Base-by-base conservation (phyloP, 352 stramenopile genomes). In the Globisporangium canariense region DNA sequence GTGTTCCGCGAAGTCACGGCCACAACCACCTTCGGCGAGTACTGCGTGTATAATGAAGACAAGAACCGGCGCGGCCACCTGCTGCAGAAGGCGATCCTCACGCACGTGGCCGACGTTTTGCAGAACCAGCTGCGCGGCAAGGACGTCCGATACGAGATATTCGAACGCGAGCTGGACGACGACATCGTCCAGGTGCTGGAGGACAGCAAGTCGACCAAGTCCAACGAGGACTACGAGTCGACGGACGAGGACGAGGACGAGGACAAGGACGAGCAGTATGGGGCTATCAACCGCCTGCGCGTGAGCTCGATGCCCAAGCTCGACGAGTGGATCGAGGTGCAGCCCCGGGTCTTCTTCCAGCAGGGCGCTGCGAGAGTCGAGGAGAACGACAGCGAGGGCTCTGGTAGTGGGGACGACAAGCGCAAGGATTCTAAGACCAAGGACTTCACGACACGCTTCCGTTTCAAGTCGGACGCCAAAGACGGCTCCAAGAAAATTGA, bases 81-180 rank as follows among this genome's bases (percentile, higher is more conserved):
- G 51, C 62, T 85, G 34, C 77, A 83, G 64, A 85, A 83, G 63
- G 77, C 77, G 56, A 73, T 83, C 47, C 68, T 74, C 1, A 64
- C 78, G 38, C 75, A 81, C 56, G 58, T 85, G 36, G 66, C 71
- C 9, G 72, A 85, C n/a, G 52, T 58, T 18, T 11, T 58, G 49
- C 41, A 68, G 18, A 59, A 80, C 30, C 58, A 77, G 25, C 58
- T 83, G 30, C 60, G n/a, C 11, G 69, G 66, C 57, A 78, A 83
- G 61, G 66, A 73, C 55, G 62, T 68, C 30, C 70, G 76, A 45
- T 82, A 79, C 67, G 72, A 85, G 25, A 60, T 85, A 20, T 57
- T 79, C 28, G 50, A 64, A 36, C 32, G 61, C 40, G 52, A 58
- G 52, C 52, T 58, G 4, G 52, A 58, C n/a, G 52, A 58, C 52